Evolutionary conservation across 305 asterid genomes (phyloP), one percentile per base, ranked within the genome.

Genomic region (Plantago lanceolata): DNA sequence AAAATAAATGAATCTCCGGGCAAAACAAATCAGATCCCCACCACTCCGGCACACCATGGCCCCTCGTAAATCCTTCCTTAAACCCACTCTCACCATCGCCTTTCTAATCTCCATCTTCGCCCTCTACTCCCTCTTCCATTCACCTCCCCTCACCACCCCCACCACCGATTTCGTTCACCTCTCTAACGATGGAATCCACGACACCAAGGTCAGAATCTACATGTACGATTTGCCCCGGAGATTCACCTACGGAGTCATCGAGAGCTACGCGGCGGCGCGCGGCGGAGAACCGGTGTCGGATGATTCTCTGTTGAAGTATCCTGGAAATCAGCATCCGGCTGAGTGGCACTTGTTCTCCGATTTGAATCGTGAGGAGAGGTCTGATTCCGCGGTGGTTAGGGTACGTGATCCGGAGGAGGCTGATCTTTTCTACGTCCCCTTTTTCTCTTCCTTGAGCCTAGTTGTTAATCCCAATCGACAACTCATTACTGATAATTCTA

Each of bases 281-380:
- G 96, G 95, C 0, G 88, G 82, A 17, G 60, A 61, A n/a, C 24
- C 77, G 8, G 72, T 56, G 28, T 71, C 21, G 20, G 71, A 71
- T 14, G 98, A 84, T 60, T 80, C 84, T 17, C 51, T 65, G 73
- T 78, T 83, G 57, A 93, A 85, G 85, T 93, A 93, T 65, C 99
- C 99, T 1, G 97, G 97, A 48, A 78, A 89, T 72, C 99, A 89
- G 83, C 99, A 93, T 75, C 77, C 95, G 1, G 97, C 92, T 18
- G 99, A 93, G 82, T 93, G 99, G 97, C 74, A 85, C 73, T 76
- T 93, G 71, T 93, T 89, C 48, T 66, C 82, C 40, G 94, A 90
- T 76, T 69, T 93, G 65, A 71, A 80, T 49, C 78, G 83, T 65
- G 19, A 73, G 35, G 63, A 81, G 31, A 76, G 88, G 69, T 48